Conservation (phyloP, 768 basidiomycete species). For the Mycena albidolilacea region DNA sequence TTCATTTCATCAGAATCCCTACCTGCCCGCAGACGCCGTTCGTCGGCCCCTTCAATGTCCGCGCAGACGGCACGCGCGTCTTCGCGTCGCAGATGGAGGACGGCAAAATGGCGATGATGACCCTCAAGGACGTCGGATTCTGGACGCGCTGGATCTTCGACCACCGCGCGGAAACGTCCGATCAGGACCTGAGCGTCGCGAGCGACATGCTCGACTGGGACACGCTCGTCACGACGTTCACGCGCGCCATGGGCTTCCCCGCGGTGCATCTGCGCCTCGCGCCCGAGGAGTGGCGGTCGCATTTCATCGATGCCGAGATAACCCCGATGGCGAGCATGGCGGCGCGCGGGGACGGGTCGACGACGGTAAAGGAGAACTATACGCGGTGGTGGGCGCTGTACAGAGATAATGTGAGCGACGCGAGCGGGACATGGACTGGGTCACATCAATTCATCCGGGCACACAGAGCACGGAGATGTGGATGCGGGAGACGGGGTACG, state of each 20-base stretch:
- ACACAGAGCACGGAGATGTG: conserved; percentile 29
- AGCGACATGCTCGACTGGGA: conserved; percentile 43
- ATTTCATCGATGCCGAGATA: conserved; percentile 45
- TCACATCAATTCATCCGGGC: conserved; percentile 55
- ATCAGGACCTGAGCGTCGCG: conserved; percentile 45
- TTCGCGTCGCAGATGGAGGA: conserved; percentile 45
- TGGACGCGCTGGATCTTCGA: conserved; percentile 47
- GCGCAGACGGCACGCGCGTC: conserved; percentile 45
- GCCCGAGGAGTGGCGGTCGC: conserved; percentile 52
- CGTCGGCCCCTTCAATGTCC: conserved; percentile 42
- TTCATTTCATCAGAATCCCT: not conserved
- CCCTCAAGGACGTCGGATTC: conserved; percentile 45
- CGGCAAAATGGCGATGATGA: conserved; percentile 43
- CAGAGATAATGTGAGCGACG: conserved; percentile 58
- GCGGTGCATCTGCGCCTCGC: conserved; percentile 51
- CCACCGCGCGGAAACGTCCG: conserved; percentile 42
- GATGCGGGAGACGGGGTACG: conserved; percentile 29
- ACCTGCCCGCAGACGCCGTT: conserved; percentile 27
- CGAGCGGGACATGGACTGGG: conserved; percentile 59
- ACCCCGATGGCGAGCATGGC: conserved; percentile 51
- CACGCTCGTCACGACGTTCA: conserved; percentile 49
- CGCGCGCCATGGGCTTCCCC: conserved; percentile 53
- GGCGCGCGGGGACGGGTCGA: conserved; percentile 47
- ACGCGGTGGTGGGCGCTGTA: conserved; percentile 59
- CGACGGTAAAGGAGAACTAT: conserved; percentile 57